Base-by-base conservation (phyloP, 164 flowering plant species). In the Aristolochia californica region DNA sequence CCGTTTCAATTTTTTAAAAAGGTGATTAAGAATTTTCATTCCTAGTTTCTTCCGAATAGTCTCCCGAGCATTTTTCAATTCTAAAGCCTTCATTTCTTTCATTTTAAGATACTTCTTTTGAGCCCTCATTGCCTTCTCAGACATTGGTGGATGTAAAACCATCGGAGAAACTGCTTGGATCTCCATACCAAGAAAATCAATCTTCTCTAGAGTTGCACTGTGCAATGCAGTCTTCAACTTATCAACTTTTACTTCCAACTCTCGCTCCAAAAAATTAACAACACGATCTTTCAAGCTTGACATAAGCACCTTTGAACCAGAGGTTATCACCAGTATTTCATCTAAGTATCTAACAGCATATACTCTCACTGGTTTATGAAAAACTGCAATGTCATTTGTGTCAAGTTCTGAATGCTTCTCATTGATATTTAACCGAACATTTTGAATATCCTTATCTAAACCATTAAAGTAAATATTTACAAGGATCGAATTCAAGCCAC, bases 101-200 rank as follows among this genome's bases (percentile, higher is more conserved):
- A 78, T 87, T 67, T 89, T 85, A n/a, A 68, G 68, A 68, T 87
- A 80, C 75, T 93, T 93, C 69, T 89, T 85, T 56, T 74, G 62
- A 0, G 97, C 97, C 69, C 99, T 74, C 1, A 84, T 82, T 0
- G 97, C 99, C 62, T 87, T 87, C 28, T 87, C 90, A 1, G 96
- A 81, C 74, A 77, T 68, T 1, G 82, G 85, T 0, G 87, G 91
- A 62, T 69, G 80, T 74, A 93, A 69, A 70, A 89, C 76, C 8
- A 91, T 87, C 40, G 97, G 99, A 0, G 72, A 63, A 25, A 93
- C 97, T 5, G 96, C 96, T 74, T 75, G 99, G 65, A 93, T 67
- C 63, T 83, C 97, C 93, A 89, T 84, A 13, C 95, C 97, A 52
- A 87, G 49, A 66, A 89, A 89, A 17, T 64, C 78, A 38, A 93